Conservation (phyloP, 164 flowering plant species). For the Piper longum region DNA sequence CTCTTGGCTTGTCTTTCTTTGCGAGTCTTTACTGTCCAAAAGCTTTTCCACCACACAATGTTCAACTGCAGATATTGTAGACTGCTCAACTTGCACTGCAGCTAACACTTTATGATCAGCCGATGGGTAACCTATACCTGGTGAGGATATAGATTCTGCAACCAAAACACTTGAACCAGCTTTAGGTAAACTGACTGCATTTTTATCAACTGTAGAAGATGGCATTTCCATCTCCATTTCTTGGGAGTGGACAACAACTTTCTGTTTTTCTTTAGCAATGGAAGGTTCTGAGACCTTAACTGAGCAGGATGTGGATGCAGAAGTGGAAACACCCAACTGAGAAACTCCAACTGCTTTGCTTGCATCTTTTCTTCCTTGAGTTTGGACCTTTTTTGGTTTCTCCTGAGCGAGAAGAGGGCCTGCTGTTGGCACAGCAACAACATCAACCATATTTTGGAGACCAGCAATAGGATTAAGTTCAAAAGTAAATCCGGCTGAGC, state of each 20-base stretch:
- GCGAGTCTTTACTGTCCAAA: constrained; percentile 1
- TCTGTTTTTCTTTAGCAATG: background rate
- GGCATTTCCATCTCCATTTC: constrained; percentile 1
- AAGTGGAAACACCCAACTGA: background rate
- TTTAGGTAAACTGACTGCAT: background rate
- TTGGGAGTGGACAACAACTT: background rate
- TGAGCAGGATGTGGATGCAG: background rate
- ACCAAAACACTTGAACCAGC: constrained; percentile 1
- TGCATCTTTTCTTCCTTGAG: constrained; percentile 5
- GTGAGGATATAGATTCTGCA: constrained; percentile 1
- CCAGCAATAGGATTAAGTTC: constrained; percentile 20
- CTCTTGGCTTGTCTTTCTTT: constrained; percentile 7
- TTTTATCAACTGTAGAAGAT: constrained; percentile 1
- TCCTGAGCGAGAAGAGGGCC: constrained; percentile 9
- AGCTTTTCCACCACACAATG: constrained; percentile 16
- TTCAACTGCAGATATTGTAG: constrained; percentile 13
- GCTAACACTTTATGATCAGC: background rate
- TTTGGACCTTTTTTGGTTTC: constrained; percentile 5
- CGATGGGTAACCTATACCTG: constrained; percentile 2
- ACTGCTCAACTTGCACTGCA: constrained; percentile 1
- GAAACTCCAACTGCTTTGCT: constrained; percentile 1
- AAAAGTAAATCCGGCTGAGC: constrained; percentile 15
- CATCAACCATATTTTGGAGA: constrained; percentile 13
- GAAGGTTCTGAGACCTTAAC: background rate
- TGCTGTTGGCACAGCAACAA: constrained; percentile 14